These are phyloP conservation scores for Cladochytrium replicatum DNA, from an alignment of 192 early-diverging fungal genomes.

Conservation along the genomic window DNA sequence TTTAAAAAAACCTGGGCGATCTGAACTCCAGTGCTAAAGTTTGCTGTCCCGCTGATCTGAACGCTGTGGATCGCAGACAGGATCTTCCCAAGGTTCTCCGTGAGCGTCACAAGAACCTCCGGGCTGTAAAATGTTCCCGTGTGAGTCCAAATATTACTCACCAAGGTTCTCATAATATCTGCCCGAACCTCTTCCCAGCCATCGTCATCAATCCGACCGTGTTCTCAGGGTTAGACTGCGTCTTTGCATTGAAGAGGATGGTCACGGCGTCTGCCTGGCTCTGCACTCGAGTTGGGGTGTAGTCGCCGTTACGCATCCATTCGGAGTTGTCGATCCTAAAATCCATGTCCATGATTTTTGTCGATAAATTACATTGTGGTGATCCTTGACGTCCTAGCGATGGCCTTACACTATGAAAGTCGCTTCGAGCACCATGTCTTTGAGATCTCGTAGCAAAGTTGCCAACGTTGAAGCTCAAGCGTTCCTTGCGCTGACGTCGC, in stretches of 20 bases:
- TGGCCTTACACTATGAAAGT: conserved; percentile 80
- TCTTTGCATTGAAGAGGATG: conserved; percentile 83
- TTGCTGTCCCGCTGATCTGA: conserved; percentile 56
- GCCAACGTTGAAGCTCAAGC: too few species aligned
- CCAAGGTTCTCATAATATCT: background rate
- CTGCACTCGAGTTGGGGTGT: conserved; percentile 83
- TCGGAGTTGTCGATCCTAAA: conserved; percentile 85
- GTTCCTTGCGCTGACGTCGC: too few species aligned
- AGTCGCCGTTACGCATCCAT: conserved; percentile 98
- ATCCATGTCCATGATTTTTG: background rate
- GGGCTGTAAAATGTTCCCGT: conserved; percentile 43
- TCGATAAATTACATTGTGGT: too few species aligned
- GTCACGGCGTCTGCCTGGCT: conserved; percentile 92
- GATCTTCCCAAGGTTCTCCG: conserved; percentile 82
- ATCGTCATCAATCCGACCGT: conserved; percentile 91
- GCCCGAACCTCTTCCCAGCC: conserved; percentile 72
- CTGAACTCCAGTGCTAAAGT: conserved; percentile 81
- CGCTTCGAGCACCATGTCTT: conserved; percentile 88
- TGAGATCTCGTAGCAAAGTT: too few species aligned
- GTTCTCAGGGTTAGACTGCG: conserved; percentile 87
- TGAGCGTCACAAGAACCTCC: conserved; percentile 86
- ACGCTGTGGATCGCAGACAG: conserved; percentile 76
- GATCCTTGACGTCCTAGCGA: too few species aligned
- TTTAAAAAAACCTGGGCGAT: conserved; percentile 73
- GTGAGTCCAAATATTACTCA: background rate